Evolutionary conservation across 805 yeast species (phyloP), one percentile per base, ranked within the genome.

Genomic region (Ogataea angusta): DNA sequence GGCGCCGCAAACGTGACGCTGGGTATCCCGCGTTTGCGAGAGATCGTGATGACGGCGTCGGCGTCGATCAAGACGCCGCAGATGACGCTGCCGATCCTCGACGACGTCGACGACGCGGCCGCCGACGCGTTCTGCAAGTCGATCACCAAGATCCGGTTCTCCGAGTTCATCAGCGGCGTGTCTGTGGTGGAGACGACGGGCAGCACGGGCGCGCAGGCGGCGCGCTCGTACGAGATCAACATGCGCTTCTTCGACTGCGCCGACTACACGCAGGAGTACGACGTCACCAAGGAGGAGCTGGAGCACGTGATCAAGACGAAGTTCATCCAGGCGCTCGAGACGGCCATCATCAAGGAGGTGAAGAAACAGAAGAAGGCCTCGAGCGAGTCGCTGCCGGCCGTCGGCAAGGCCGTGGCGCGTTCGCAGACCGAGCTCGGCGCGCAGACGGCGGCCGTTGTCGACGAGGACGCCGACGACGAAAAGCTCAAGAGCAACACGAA

Each of bases 21-120:
- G 57, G 99, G 99, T 85, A 93, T 93, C 62, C 99, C 99, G 30
- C 96, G 99, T 79, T 82, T 93, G 87, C 85, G 99, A 79, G 99
- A 93, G 76, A 93, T 93, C 66, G 89, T 93, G 63, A 93, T 93
- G 99, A 95, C 99, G 10, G 99, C 99, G 15, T 87, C 96, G 45
- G 80, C 96, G 16, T 69, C 85, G 34, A 93, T 93, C 59, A 87
- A 88, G 71, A 93, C 99, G n/a, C 99, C 99, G 32, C 98, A 93
- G 69, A 93, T 93, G 99, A 80, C 93, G 3, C 70, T 93, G 54
- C 99, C 99, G 19, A 73, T 93, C 34, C 69, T 78, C 57, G 68
- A 73, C 25, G 95, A 85, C 56, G 93, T 95, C 39, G 72, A 75
- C 34, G 96, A 91, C 63, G 85, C 76, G 18, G 80, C 82, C 62